Evolutionary conservation across 352 stramenopile species (phyloP), one percentile per base, ranked within the genome.

Genomic region (Phytophthora pini): DNA sequence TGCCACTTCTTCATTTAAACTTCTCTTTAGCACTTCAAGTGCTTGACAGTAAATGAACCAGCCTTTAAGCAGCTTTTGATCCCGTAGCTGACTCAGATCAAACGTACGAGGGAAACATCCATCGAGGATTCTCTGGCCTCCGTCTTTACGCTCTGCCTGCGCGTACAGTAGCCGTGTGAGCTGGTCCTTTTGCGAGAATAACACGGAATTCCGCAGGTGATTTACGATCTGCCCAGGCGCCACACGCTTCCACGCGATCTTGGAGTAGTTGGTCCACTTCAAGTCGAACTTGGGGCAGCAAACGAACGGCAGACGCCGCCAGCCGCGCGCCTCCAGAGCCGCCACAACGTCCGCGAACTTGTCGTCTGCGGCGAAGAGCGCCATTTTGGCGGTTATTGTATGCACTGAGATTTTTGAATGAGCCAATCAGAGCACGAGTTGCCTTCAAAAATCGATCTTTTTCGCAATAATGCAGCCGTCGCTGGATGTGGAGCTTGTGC

Each of bases 191-290:
- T 80, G 80, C 8, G 80, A 90, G 34, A 92, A 80, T 24, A 84
- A 59, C 8, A 90, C 65, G 1, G 83, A 70, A 56, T 89, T 56
- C 40, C 88, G 72, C 50, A 94, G 65, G 56, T 94, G 85, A 62
- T 91, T 94, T 50, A 93, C 69, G 46, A 78, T 66, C 64, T 90
- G 82, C 10, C 56, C 10, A 8, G 61, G 31, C 9, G 53, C 60
- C 58, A 90, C 75, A 31, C 72, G 67, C 5, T 34, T 7, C 85
- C 85, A 94, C 61, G 65, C 46, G 57, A 94, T 76, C 56, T 77
- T 81, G 27, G 62, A 48, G 79, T 94, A 94, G 72, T 92, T 92
- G 56, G 74, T 75, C 78, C 80, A 92, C 47, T 85, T 84, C 15
- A 94, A 72, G 17, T 75, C 65, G 40, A 77, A 85, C 50, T 73